These are phyloP conservation scores for Agaricus blazei DNA, from an alignment of 768 basidiomycete species.

Conservation along the genomic window DNA sequence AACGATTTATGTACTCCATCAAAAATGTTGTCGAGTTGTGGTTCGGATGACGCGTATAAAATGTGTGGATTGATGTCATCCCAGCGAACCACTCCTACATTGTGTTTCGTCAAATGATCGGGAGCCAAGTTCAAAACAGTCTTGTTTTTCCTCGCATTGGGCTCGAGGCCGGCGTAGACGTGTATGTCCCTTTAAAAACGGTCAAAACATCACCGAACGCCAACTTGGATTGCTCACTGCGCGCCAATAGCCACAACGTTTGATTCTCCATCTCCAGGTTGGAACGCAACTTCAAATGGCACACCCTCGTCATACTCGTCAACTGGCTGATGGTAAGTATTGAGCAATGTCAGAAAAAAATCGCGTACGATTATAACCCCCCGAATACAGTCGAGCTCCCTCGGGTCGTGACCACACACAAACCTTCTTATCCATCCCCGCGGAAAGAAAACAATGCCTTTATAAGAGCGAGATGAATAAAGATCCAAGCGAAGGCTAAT, in stretches of 20 bases:
- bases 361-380: slow-evolving; percentile 2
- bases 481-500: background rate
- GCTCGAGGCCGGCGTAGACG: slow-evolving; percentile 19
- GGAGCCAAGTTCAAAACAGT: slow-evolving; percentile 11
- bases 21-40: slow-evolving; percentile 16
- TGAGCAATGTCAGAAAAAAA: background rate
- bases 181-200: slow-evolving; percentile 18
- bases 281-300: slow-evolving; percentile 42
- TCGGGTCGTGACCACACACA: slow-evolving; percentile 2
- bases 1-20: slow-evolving; percentile 47
- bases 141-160: slow-evolving; percentile 8
- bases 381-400: slow-evolving; percentile 2
- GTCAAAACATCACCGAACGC: background rate
- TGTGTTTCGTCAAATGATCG: slow-evolving; percentile 14
- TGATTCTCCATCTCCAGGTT: slow-evolving; percentile 27
- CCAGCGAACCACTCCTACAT: slow-evolving; percentile 49
- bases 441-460: slow-evolving; percentile 8
- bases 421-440: slow-evolving; percentile 9
- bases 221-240: slow-evolving; percentile 21
- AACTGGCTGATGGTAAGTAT: background rate
- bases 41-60: slow-evolving; percentile 53
- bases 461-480: background rate
- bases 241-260: slow-evolving; percentile 36
- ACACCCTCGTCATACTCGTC: slow-evolving; percentile 15
- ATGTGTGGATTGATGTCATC: slow-evolving; percentile 38